These are phyloP conservation scores for Boletus tylopilopsis DNA, from an alignment of 768 basidiomycete genomes.

Conservation along the genomic window DNA sequence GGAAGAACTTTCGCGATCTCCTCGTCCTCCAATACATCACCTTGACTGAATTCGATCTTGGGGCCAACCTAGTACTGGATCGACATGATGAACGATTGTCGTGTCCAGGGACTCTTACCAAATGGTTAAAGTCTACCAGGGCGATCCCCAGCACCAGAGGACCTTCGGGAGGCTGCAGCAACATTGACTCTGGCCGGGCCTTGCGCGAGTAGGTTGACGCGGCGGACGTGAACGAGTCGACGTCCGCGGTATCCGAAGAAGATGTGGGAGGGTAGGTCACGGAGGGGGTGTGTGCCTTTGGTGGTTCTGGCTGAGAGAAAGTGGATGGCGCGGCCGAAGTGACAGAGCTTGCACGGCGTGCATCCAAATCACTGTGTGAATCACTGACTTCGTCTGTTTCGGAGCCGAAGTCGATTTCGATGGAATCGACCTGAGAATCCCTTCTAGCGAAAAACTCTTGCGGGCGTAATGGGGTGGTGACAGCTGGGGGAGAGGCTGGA, in stretches of 20 bases:
- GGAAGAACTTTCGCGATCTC: constrained; percentile 84
- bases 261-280: constrained; percentile 61
- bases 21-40: constrained; percentile 79
- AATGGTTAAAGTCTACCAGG: constrained; percentile 92
- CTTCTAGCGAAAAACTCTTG: constrained; percentile 37
- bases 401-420: constrained; percentile 52
- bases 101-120: constrained; percentile 46
- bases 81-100: constrained; percentile 10
- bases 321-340: constrained; percentile 49
- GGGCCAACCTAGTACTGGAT: constrained; percentile 71
- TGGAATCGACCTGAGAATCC: constrained; percentile 43
- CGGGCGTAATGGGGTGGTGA: constrained; percentile 16
- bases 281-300: constrained; percentile 32
- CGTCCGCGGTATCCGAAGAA: constrained; percentile 41
- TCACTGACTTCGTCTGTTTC: constrained; percentile 52
- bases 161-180: constrained; percentile 52
- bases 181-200: constrained; percentile 73
- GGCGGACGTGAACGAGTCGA: constrained; percentile 58
- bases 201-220: constrained; percentile 58
- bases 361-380: constrained; percentile 35
- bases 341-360: constrained; percentile 43
- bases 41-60: constrained; percentile 78
- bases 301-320: constrained; percentile 33
- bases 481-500: constrained; percentile 45
- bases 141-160: constrained; percentile 82